Base-by-base conservation (phyloP, 768 basidiomycete species). In the Candolleomyces aberdarensis region DNA sequence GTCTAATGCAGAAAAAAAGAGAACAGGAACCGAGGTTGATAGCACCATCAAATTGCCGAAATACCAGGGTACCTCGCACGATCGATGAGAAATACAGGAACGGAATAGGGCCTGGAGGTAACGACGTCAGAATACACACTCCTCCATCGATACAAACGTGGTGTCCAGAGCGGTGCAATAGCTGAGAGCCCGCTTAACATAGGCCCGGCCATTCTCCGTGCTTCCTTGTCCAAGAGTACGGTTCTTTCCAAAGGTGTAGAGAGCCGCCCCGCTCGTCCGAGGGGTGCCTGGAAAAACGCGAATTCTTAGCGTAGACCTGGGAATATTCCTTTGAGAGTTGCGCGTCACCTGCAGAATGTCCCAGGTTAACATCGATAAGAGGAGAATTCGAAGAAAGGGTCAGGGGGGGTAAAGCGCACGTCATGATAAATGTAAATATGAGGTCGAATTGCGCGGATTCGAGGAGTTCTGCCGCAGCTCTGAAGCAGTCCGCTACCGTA, bases 71-170 rank as follows among this genome's bases (percentile, higher is more conserved):
- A 85, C 3, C 76, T 75, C 13, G 75, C 68, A 3, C 81, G 79
- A 66, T 84, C 81, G 43, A 82, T 73, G 75, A 89, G 88, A 72
- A 89, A 83, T 0, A 82, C 74, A 1, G 88, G 87, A 5, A 88
- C 77, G 65, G 89, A 86, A 72, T 82, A 77, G 39, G 85, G 26
- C 67, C 69, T 71, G 39, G 39, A 58, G 46, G 40, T 19, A 51
- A 10, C 5, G 54, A 29, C 17, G 19, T 19, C 14, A 32, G 43
- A 17, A 43, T 40, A 29, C 15, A 0, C 17, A 19, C 32, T 11
- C 9, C 26, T 2, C 7, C 44, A 29, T 39, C 6, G 26, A 9
- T 20, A 19, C 14, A 14, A 14, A 9, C 8, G 19, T 1, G 14
- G 51, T 36, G 20, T 10, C 50, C 64, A 52, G 36, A 69, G 69